Percentiles rank a stretch among this genome's conserved stretches.
phyloP scores from a whole-genome alignment of 2,329 filamentous ascomycete genomes.

The Hypoxylon rubiginosum region DNA sequence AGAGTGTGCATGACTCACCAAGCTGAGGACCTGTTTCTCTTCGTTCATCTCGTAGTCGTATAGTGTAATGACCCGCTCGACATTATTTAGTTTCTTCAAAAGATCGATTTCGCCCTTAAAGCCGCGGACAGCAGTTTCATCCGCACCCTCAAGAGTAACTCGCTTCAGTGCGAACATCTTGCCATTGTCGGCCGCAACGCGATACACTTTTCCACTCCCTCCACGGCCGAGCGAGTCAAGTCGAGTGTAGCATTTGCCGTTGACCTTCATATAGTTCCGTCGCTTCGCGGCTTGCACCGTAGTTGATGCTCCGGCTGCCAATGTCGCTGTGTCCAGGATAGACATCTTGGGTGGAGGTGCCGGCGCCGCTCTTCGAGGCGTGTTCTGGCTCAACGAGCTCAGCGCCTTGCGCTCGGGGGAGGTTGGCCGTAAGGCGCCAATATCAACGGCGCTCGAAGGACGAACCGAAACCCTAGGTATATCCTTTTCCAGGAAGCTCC shows the following conservation, averaged over 20 bases:
- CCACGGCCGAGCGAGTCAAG: conserved; percentile 92
- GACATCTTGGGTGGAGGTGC: conserved; percentile 96
- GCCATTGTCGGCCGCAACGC: conserved; percentile 96
- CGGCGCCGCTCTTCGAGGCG: conserved; percentile 81
- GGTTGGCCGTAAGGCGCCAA: conserved; percentile 54
- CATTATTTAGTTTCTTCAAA: conserved; percentile 82
- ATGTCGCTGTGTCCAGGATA: conserved; percentile 90
- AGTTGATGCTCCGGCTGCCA: conserved; percentile 82
- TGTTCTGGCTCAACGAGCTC: conserved; percentile 70
- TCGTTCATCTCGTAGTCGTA: conserved; percentile 95
- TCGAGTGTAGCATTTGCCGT: conserved; percentile 90
- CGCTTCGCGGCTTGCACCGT: conserved; percentile 80
- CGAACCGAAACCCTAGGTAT: conserved; percentile 66
- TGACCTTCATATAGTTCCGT: conserved; percentile 86
- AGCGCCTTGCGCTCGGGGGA: conserved; percentile 71
- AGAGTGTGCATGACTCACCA: conserved; percentile 69
- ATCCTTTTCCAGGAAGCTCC: conserved; percentile 68
- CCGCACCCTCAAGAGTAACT: conserved; percentile 90
- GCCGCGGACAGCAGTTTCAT: conserved; percentile 84
- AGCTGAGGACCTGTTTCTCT: conserved; percentile 87
- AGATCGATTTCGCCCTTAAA: conserved; percentile 97
- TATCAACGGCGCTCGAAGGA: conserved; percentile 60
- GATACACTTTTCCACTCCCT: conserved; percentile 93
- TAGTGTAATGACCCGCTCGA: conserved; percentile 90
- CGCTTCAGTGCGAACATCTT: conserved; percentile 95